A percentile compares a stretch with the other conserved stretches of the same genome.
Conservation (phyloP, 192 early-diverging fungal species). For the Coemansia sp. region DNA sequence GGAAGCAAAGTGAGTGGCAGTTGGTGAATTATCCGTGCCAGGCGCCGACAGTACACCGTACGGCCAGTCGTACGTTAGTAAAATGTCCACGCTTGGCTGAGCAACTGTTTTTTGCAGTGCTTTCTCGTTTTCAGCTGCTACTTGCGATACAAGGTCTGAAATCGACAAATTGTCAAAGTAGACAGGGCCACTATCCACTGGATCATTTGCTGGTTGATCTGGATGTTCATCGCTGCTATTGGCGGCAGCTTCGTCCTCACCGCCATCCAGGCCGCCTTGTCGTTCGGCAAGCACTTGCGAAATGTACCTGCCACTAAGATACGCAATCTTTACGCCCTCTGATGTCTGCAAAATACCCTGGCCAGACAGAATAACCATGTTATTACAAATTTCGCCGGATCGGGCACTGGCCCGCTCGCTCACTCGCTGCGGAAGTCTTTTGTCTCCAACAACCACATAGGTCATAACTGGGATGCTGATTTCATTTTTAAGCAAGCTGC, state of each 20-base stretch:
- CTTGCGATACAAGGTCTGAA: conserved; percentile 21
- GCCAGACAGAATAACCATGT: conserved; percentile 69
- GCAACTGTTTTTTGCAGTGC: conserved; percentile 27
- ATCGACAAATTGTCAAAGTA: conserved; percentile 29
- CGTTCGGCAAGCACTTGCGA: conserved; percentile 7
- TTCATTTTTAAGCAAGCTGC: conserved; percentile 58
- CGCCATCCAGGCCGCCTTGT: background rate
- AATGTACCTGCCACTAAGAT: conserved; percentile 34
- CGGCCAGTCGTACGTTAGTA: conserved; percentile 85
- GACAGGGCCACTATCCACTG: background rate
- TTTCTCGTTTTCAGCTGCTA: conserved; percentile 42
- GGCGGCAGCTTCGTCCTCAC: background rate
- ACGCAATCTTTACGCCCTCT: conserved; percentile 51
- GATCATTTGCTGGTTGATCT: background rate
- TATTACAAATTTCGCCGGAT: conserved; percentile 74
- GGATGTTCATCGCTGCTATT: background rate
- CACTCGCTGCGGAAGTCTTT: conserved; percentile 59
- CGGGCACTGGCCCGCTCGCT: conserved; percentile 52
- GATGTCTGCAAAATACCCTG: conserved; percentile 50
- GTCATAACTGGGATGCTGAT: conserved; percentile 68
- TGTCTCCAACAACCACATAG: conserved; percentile 71
- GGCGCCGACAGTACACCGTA: conserved; percentile 32
- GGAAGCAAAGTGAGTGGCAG: conserved; percentile 13
- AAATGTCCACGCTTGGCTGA: conserved; percentile 65
- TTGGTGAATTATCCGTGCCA: background rate